Percentiles rank a stretch among this genome's conserved stretches.
Conservation (phyloP, 2,329 filamentous ascomycete genomes). For the Thielaviopsis ethacetica region DNA sequence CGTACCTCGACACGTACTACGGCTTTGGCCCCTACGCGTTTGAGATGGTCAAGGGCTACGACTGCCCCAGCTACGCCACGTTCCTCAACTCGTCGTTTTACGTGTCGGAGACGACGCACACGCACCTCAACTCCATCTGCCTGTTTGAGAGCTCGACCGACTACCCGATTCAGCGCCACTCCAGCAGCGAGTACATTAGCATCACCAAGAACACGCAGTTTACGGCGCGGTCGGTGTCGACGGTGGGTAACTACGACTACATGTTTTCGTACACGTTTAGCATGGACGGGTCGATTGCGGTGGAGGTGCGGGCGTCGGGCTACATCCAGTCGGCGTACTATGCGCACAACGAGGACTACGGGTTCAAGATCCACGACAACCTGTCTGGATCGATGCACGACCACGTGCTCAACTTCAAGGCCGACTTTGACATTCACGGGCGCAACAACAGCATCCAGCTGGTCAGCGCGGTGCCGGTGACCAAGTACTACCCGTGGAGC, state of each 20-base stretch:
- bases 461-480: slow-evolving; percentile 19
- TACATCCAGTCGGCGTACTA: slow-evolving; percentile 22
- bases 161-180: slow-evolving; percentile 22
- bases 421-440: slow-evolving; percentile 24
- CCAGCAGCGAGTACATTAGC: slow-evolving; percentile 14
- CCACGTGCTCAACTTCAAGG: slow-evolving; percentile 25
- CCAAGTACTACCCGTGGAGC: slow-evolving; percentile 21
- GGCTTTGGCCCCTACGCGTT: slow-evolving; percentile 21
- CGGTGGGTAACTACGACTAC: slow-evolving; percentile 28
- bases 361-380: slow-evolving; percentile 20
- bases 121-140: slow-evolving; percentile 21
- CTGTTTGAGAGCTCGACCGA: slow-evolving; percentile 24
- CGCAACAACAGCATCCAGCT: slow-evolving; percentile 21
- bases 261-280: slow-evolving; percentile 23
- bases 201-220: slow-evolving; percentile 19
- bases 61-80: slow-evolving; percentile 24
- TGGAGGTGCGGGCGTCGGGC: slow-evolving; percentile 23
- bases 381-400: slow-evolving; percentile 23
- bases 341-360: slow-evolving; percentile 20
- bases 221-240: slow-evolving; percentile 15
- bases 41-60: slow-evolving; percentile 25
- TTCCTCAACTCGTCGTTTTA: slow-evolving; percentile 21
- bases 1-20: slow-evolving; percentile 27
- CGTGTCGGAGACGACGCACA: slow-evolving; percentile 17
- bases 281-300: slow-evolving; percentile 23